A percentile compares a stretch with the other conserved stretches of the same genome.
phyloP scores from a whole-genome alignment of 2,329 filamentous ascomycete genomes.

The Didymella glomerata region DNA sequence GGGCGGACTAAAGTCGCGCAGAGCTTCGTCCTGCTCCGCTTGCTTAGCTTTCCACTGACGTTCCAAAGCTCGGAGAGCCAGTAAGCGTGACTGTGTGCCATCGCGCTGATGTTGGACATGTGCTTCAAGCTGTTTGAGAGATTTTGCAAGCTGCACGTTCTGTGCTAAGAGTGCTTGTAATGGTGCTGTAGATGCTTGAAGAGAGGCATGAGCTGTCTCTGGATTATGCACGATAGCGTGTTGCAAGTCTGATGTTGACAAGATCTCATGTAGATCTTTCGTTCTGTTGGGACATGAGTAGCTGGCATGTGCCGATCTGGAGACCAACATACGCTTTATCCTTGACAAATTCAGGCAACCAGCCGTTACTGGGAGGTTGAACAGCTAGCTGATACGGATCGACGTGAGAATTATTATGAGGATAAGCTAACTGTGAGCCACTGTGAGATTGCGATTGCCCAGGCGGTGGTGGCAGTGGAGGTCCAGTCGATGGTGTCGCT shows the following conservation, averaged over 20 bases:
- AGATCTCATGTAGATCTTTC: slow-evolving; percentile 76
- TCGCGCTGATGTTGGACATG: slow-evolving; percentile 69
- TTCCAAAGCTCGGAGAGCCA: slow-evolving; percentile 85
- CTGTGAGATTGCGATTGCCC: slow-evolving; percentile 41
- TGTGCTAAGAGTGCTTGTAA: slow-evolving; percentile 71
- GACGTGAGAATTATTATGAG: slow-evolving; percentile 30
- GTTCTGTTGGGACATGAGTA: slow-evolving; percentile 63
- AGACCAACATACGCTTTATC: slow-evolving; percentile 76
- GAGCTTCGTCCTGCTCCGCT: slow-evolving; percentile 82
- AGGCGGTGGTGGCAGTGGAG: slow-evolving; percentile 56
- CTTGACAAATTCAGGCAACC: slow-evolving; percentile 78
- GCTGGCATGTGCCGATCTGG: slow-evolving; percentile 22
- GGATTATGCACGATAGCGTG: slow-evolving; percentile 75
- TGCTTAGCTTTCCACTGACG: slow-evolving; percentile 92
- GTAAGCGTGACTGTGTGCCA: slow-evolving; percentile 78
- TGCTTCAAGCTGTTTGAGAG: slow-evolving; percentile 68
- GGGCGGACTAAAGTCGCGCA: slow-evolving; percentile 85
- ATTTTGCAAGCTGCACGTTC: slow-evolving; percentile 74
- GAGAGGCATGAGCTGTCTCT: slow-evolving; percentile 74
- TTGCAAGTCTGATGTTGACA: slow-evolving; percentile 72
- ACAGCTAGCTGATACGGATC: slow-evolving; percentile 30
- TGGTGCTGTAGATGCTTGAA: slow-evolving; percentile 69
- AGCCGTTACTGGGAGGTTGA: slow-evolving; percentile 65
- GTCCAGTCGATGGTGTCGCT: slow-evolving; percentile 54
- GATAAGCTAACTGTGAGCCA: slow-evolving; percentile 31